Conservation (phyloP, 2,329 filamentous ascomycete species). For the Exophiala calicioides region DNA sequence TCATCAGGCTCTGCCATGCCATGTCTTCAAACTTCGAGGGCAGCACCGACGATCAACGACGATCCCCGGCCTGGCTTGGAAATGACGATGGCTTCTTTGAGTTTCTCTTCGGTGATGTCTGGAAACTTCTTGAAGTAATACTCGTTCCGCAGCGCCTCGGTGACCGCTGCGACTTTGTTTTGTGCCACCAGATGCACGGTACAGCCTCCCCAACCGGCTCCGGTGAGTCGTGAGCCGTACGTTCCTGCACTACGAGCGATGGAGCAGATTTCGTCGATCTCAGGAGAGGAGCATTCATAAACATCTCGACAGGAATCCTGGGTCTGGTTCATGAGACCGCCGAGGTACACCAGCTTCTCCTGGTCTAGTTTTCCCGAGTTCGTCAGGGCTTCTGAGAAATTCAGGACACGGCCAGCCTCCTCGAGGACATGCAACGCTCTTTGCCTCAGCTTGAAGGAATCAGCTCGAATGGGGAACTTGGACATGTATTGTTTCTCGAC, state of each 20-base stretch:
- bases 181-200: slow-evolving; percentile 89
- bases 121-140: slow-evolving; percentile 76
- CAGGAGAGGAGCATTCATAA: slow-evolving; percentile 89
- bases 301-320: slow-evolving; percentile 82
- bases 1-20: too few relatives aligned
- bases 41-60: slow-evolving; percentile 28
- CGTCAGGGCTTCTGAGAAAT: slow-evolving; percentile 78
- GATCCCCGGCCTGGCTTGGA: slow-evolving; percentile 77
- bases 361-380: slow-evolving; percentile 50
- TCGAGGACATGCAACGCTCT: slow-evolving; percentile 87
- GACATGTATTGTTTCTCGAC: slow-evolving; percentile 79
- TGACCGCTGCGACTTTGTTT: slow-evolving; percentile 76
- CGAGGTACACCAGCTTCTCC: slow-evolving; percentile 72
- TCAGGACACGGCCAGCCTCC: slow-evolving; percentile 81
- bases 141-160: slow-evolving; percentile 71
- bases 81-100: slow-evolving; percentile 78
- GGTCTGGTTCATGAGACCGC: slow-evolving; percentile 82
- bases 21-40: slow-evolving; percentile 22
- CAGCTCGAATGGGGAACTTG: slow-evolving; percentile 84
- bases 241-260: slow-evolving; percentile 77
- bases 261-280: slow-evolving; percentile 84
- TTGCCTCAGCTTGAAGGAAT: slow-evolving; percentile 82
- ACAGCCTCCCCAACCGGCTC: slow-evolving; percentile 96
- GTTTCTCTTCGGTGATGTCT: slow-evolving; percentile 69
- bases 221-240: slow-evolving; percentile 66